Evolutionary conservation across 2,329 filamentous ascomycete genomes (phyloP), one percentile per base, ranked within the genome.

Genomic region (Stagonosporopsis rhizophila): DNA sequence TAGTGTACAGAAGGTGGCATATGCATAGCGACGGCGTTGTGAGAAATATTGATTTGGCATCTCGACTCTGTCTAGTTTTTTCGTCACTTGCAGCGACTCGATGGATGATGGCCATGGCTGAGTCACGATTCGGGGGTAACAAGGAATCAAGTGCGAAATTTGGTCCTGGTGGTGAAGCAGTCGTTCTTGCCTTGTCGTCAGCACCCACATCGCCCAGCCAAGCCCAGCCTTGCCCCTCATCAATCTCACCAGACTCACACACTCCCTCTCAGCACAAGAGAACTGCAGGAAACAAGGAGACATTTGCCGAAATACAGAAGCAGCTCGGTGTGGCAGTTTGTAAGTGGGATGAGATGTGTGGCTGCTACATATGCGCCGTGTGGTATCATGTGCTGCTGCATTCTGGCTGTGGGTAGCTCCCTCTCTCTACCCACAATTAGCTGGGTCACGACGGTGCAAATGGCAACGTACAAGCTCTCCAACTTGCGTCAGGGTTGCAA

Each of bases 1-100:
- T 49, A 56, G 7, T 50, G 56, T 52, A 50, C 11, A 47, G 38
- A 44, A 55, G n/a, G 17, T 42, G 19, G 39, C 42, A 59, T 20
- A 42, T 45, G 55, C 55, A 58, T 58, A 58, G 55, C 55, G 55
- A 53, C 8, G 52, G 52, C 52, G 52, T 56, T 56, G 28, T 6
- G 30, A 15, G 35, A 42, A 46, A 46, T 46, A 4, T 28, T 22
- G 41, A 25, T 37, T 15, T 35, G 32, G 30, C 22, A 51, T 37
- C 37, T 48, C 25, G 27, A 38, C 45, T 32, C 39, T 41, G 19
- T 37, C 8, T 4, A 20, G 8, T 17, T 35, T 25, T n/a, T 9
- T 17, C 20, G 20, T 2, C n/a, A 41, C 17, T 9, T 30, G 28
- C 11, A 12, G 28, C 9, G 28, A 3, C 28, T 8, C 28, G 25